Base-by-base conservation (phyloP, 1,284 basidiomycete species). In the Leccinum huronense region DNA sequence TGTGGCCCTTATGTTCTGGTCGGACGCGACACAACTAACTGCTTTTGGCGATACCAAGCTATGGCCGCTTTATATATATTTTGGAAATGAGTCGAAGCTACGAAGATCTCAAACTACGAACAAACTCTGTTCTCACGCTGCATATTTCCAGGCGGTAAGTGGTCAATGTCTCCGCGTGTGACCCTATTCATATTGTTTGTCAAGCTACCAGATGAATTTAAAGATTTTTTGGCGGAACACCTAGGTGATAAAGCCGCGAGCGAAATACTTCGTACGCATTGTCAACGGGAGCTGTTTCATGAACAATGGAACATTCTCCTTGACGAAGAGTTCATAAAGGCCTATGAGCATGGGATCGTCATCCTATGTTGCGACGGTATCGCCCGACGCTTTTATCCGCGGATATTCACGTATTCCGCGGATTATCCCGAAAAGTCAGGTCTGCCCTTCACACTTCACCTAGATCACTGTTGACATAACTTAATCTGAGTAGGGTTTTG, bases 341-440 rank as follows among this genome's bases (percentile, higher is more conserved):
- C 66, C 7, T 72, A 70, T 38, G 1, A 64, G 10, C 64, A 72
- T 60, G 72, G 72, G 3, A 55, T 68, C 11, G 61, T 68, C 9
- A 61, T 72, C 1, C 60, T 7, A 1, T 72, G 70, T n/a, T 30
- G 38, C 31, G 70, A 72, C 61, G 68, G 70, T 11, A 51, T 71
- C 23, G 45, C 16, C 10, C 59, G 67, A 4, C 57, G 67, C 30
- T 58, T 71, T 8, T 73, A 67, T 53, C 69, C 66, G 2, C 61
- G 66, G 5, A 68, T 75, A 16, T 67, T 74, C 30, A 69, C 69
- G 2, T 74, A 72, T 60, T 72, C 71, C 2, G 67, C 71, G 1
- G 73, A 75, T 58, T 75, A 75, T 62, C 73, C 71, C 23, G 72
- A 75, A 63, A 75, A 73, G 73, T 74, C 57, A 59, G 68, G 66